Evolutionary conservation across 2,329 filamentous ascomycete genomes (phyloP).

Genomic region (Diaporthe sp.): DNA sequence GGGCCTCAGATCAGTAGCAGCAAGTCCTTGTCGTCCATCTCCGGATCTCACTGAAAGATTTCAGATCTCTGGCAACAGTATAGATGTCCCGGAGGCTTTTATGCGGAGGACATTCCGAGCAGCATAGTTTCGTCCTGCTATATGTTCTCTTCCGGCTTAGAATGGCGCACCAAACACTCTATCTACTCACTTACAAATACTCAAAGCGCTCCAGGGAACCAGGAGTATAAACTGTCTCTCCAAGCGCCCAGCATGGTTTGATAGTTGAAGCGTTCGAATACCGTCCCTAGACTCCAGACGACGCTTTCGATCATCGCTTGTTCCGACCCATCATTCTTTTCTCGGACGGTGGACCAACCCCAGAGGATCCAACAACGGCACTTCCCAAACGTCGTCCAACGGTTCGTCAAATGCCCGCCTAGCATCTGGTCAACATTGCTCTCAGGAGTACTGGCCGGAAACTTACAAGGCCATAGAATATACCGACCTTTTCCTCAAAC

Average conservation of each 20-base stretch:
- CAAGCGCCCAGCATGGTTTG: background rate
- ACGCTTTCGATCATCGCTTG: background rate
- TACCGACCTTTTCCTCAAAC: background rate
- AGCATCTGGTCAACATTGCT: too few species aligned
- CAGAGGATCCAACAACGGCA: background rate
- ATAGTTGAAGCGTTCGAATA: background rate
- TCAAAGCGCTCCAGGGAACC: background rate
- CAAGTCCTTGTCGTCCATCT: background rate
- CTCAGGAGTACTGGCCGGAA: background rate
- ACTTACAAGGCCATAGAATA: too few species aligned
- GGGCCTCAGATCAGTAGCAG: background rate
- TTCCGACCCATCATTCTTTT: too few species aligned
- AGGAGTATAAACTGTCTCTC: background rate
- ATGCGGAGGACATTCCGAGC: background rate
- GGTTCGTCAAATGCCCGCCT: background rate
- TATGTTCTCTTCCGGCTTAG: background rate
- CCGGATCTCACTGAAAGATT: background rate
- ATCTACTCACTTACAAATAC: background rate
- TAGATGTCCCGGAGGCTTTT: background rate
- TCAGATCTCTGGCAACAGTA: background rate
- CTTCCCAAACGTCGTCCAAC: background rate
- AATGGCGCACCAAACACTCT: background rate
- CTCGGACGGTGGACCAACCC: background rate
- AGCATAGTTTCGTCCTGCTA: too few species aligned
- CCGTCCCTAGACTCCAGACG: background rate